phyloP scores from a whole-genome alignment of 1,284 basidiomycete species.

The Phellopilus nigrolimitatus region DNA sequence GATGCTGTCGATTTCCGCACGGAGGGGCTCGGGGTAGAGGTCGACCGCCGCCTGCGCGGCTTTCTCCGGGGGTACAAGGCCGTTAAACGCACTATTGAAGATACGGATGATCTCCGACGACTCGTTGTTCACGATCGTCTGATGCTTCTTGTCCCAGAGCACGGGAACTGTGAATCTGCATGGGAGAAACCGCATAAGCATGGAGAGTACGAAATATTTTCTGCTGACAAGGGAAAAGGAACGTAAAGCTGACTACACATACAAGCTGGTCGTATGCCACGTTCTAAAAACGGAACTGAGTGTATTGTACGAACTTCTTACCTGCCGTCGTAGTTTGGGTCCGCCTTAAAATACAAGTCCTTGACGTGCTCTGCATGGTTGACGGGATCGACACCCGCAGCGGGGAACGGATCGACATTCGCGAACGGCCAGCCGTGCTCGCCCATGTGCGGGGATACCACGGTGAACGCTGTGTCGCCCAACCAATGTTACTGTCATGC shows the following conservation, averaged over 20 bases:
- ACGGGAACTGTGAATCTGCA: slow-evolving; percentile 84
- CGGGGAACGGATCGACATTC: slow-evolving; percentile 62
- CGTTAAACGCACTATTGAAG: slow-evolving; percentile 82
- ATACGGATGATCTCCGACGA: slow-evolving; percentile 92
- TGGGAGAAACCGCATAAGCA: too few species aligned
- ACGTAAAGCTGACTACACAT: too few species aligned
- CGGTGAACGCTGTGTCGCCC: slow-evolving; percentile 56
- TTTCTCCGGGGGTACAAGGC: slow-evolving; percentile 58
- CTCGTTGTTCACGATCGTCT: slow-evolving; percentile 95
- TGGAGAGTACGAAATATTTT: too few species aligned
- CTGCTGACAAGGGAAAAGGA: too few species aligned
- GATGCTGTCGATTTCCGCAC: slow-evolving; percentile 75
- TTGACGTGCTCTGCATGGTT: slow-evolving; percentile 70
- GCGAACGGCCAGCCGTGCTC: slow-evolving; percentile 87
- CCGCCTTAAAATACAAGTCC: slow-evolving; percentile 80
- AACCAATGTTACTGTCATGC: not conserved
- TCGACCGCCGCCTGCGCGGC: slow-evolving; percentile 63
- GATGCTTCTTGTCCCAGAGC: slow-evolving; percentile 88
- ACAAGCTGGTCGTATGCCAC: not conserved
- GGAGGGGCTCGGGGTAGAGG: slow-evolving; percentile 72
- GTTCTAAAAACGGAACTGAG: too few species aligned
- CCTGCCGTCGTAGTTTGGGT: slow-evolving; percentile 68
- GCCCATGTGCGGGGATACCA: slow-evolving; percentile 87
- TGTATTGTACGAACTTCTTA: slow-evolving; percentile 28
- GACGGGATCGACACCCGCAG: slow-evolving; percentile 67